Evolutionary conservation across 805 yeast genomes (phyloP), one percentile per base, ranked within the genome.

Genomic region (Kluyveromyces wickerhamii): DNA sequence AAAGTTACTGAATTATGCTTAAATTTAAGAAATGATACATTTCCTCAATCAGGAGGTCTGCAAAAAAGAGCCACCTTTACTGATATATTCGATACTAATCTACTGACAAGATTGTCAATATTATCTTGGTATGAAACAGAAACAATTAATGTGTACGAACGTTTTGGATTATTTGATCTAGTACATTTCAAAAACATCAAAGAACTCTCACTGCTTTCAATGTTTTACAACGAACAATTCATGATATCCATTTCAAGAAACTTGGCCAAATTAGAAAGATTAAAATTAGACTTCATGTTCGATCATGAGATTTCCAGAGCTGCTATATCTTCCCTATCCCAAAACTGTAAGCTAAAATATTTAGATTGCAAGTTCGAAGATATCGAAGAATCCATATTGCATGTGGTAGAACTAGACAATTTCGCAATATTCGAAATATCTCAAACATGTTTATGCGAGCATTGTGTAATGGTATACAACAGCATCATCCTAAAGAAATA

Each of bases 51-150:
- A 10, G 51, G 52, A 5, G 37, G 33, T 25, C 30, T 20, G 29
- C n/a, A 43, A 39, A 7, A 38, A 27, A 11, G 36, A 23, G 16
- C 49, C 38, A 31, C 36, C 17, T 21, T 32, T 16, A 21, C 32
- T 16, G 60, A 60, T 24, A 37, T 64, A 1, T 60, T 64, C 35
- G 62, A 62, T 40, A 35, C 42, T 0, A 35, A 41, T 3, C 29
- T 32, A 11, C 41, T 64, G 34, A 49, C 54, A 36, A 47, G 48
- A 9, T 39, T 64, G 14, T 57, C 62, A 10, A 49, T 64, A 7
- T 47, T 62, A 8, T 63, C 67, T 6, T 64, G 69, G 69, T 60
- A 52, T 39, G 58, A 54, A 29, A 48, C 46, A 12, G 35, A 37
- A 7, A 40, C 40, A 11, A 41, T 50, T 11, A 48, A 47, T 13